phyloP scores from a whole-genome alignment of 2,329 filamentous ascomycete species.

The Paecilomyces sp. region DNA sequence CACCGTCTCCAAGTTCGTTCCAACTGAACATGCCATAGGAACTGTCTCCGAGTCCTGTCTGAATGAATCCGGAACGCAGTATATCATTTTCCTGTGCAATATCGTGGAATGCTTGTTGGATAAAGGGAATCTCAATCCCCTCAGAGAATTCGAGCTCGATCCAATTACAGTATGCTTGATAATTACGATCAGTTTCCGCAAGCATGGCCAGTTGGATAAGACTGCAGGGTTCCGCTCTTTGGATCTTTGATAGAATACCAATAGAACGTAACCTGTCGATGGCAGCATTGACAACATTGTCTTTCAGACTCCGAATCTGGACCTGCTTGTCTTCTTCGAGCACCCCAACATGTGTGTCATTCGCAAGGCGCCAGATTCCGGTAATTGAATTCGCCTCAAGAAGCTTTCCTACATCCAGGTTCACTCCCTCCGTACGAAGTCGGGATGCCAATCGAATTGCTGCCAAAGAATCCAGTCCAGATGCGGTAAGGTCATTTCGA shows the following conservation, averaged over 20 bases:
- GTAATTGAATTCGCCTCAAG: constrained; percentile 49
- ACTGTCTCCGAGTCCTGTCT: constrained; percentile 37
- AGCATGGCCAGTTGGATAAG: constrained; percentile 75
- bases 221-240: constrained; percentile 55
- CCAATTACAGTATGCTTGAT: constrained; percentile 68
- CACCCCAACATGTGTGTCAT: constrained; percentile 12
- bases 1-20: constrained; percentile 39
- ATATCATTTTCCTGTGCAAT: constrained; percentile 56
- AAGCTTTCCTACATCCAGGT: constrained; percentile 53
- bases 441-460: constrained; percentile 58
- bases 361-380: constrained; percentile 25
- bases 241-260: constrained; percentile 13
- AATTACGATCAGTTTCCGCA: constrained; percentile 57
- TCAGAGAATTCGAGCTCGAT: constrained; percentile 55
- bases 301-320: constrained; percentile 9
- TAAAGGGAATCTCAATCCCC: constrained; percentile 23
- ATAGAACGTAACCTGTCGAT: constrained; percentile 38
- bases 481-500: constrained; percentile 41
- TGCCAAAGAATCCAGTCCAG: constrained; percentile 60
- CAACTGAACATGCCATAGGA: constrained; percentile 60
- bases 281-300: constrained; percentile 16
- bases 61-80: constrained; percentile 65
- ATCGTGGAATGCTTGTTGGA: constrained; percentile 44
- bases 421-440: constrained; percentile 52
- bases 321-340: constrained; percentile 1